These are phyloP conservation scores for Pythium aquatile DNA, from an alignment of 352 stramenopile genomes.

Conservation along the genomic window DNA sequence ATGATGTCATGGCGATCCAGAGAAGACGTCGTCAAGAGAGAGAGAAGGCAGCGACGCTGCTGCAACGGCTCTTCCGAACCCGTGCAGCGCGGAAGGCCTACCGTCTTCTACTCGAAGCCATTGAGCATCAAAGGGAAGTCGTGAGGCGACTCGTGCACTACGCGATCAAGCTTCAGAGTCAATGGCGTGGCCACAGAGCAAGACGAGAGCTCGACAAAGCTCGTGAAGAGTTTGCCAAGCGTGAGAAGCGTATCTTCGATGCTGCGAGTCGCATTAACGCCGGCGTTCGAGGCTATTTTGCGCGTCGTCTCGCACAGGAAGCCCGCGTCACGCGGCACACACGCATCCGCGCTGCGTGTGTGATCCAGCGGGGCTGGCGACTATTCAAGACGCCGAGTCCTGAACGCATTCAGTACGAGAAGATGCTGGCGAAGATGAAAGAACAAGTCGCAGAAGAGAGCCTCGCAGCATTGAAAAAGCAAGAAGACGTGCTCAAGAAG, in stretches of 20 bases:
- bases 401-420: conserved; percentile 44
- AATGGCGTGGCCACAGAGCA: conserved; percentile 54
- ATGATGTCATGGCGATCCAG: conserved; percentile 72
- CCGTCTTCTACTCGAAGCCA: conserved; percentile 41
- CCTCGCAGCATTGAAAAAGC: conserved; percentile 37
- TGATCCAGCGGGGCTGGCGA: conserved; percentile 58
- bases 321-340: conserved; percentile 39
- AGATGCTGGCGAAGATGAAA: conserved; percentile 51
- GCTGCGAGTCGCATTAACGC: conserved; percentile 69
- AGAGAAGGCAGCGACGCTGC: conserved; percentile 41
- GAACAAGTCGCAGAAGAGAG: conserved; percentile 49
- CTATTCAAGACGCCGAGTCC: conserved; percentile 40
- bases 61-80: conserved; percentile 66
- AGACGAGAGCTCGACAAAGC: conserved; percentile 37
- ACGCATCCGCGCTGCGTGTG: conserved; percentile 34
- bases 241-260: conserved; percentile 32
- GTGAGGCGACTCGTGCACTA: conserved; percentile 34
- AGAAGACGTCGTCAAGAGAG: conserved; percentile 52
- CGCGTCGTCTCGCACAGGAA: conserved; percentile 36
- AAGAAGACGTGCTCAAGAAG: conserved; percentile 49
- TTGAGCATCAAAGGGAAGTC: conserved; percentile 42
- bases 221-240: conserved; percentile 31
- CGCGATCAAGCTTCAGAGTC: conserved; percentile 60
- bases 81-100: conserved; percentile 53
- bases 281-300: conserved; percentile 62